Conservation (phyloP, 495 filamentous ascomycete species). For the Hyaloscypha finlandica region DNA sequence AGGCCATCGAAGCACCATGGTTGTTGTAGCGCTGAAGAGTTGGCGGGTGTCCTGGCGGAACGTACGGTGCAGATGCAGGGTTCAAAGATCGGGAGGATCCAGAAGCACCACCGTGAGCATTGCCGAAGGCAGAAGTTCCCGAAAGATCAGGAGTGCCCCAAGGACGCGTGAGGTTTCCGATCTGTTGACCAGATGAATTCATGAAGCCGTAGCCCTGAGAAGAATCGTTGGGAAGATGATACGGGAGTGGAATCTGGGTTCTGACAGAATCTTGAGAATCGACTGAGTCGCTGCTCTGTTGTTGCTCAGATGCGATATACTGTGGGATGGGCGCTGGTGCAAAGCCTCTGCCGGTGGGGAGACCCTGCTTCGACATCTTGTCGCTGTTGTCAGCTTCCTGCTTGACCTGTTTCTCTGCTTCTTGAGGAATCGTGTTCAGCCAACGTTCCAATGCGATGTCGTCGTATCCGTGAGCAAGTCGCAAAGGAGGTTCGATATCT, state of each 20-base stretch:
- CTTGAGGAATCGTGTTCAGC: not conserved
- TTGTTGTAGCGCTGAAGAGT: not conserved
- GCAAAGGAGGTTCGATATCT: not conserved
- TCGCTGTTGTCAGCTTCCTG: slow-evolving; percentile 7
- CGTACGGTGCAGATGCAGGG: slow-evolving; percentile 14
- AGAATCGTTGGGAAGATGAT: slow-evolving; percentile 9
- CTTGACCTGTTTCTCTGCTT: not conserved
- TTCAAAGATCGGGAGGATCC: slow-evolving; percentile 14
- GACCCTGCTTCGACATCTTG: slow-evolving; percentile 1
- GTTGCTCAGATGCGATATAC: slow-evolving; percentile 1
- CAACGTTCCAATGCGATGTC: not conserved
- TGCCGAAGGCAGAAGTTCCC: not conserved
- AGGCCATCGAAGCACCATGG: not conserved
- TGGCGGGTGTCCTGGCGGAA: slow-evolving; percentile 11
- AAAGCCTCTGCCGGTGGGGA: slow-evolving; percentile 2
- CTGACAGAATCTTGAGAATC: slow-evolving; percentile 21
- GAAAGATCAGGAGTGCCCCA: slow-evolving; percentile 13
- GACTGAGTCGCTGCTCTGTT: slow-evolving; percentile 16
- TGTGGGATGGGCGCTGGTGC: slow-evolving; percentile 3
- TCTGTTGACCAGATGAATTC: not conserved
- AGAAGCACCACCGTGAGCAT: not conserved
- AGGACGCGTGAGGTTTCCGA: not conserved
- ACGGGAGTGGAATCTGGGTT: slow-evolving; percentile 25
- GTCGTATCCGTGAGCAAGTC: not conserved
- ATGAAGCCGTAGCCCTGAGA: not conserved